phyloP scores from a whole-genome alignment of 1,139 yeast species.

The Candida neerlandica region DNA sequence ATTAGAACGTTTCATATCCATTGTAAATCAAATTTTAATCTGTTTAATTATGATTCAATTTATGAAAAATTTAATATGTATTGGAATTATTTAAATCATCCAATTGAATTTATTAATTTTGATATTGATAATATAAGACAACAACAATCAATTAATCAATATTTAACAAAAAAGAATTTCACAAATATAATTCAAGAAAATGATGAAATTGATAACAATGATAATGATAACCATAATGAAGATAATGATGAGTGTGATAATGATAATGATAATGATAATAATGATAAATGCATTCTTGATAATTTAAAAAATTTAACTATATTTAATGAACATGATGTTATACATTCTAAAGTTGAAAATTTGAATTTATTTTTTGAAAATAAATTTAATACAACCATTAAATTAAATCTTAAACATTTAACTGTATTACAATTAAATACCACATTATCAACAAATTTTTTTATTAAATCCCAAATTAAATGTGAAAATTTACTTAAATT shows the following conservation, averaged over 20 bases:
- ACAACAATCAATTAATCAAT: slow-evolving; percentile 16
- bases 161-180: slow-evolving; percentile 10
- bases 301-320: slow-evolving; percentile 17
- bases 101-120: slow-evolving; percentile 17
- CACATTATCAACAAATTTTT: slow-evolving; percentile 15
- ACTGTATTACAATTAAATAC: slow-evolving; percentile 15
- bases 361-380: slow-evolving; percentile 17
- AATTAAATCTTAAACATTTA: slow-evolving; percentile 7
- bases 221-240: neutral
- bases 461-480: slow-evolving; percentile 8
- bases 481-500: slow-evolving; percentile 14
- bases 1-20: slow-evolving; percentile 16
- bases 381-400: slow-evolving; percentile 1
- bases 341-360: slow-evolving; percentile 10
- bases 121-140: slow-evolving; percentile 17
- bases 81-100: slow-evolving; percentile 13
- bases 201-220: slow-evolving; percentile 13
- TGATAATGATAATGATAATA: neutral
- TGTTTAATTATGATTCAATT: slow-evolving; percentile 14
- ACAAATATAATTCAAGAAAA: slow-evolving; percentile 15
- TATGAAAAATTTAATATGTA: slow-evolving; percentile 12
- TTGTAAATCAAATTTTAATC: slow-evolving; percentile 17
- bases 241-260: too few species aligned
- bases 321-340: slow-evolving; percentile 7
- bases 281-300: slow-evolving; percentile 2